Percentiles rank a stretch among this genome's conserved stretches.
These are phyloP conservation scores for Nakazawaea wickerhamii DNA, from an alignment of 805 yeast genomes.

Conservation along the genomic window DNA sequence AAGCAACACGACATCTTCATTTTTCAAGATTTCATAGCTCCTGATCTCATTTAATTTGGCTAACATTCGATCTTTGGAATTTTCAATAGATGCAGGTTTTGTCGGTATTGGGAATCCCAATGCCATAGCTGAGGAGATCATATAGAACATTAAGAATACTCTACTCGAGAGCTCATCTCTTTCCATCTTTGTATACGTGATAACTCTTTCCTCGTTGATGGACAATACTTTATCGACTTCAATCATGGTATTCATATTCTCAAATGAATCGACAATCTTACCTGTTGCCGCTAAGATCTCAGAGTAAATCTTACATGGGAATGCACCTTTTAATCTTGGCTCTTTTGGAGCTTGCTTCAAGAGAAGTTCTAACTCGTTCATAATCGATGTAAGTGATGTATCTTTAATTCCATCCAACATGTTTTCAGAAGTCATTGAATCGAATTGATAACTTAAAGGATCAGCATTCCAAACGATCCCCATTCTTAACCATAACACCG, in stretches of 20 bases:
- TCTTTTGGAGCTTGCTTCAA: slow-evolving; percentile 73
- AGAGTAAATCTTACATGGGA: slow-evolving; percentile 49
- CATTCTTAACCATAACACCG: slow-evolving; percentile 70
- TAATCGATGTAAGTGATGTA: slow-evolving; percentile 38
- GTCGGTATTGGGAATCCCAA: slow-evolving; percentile 75
- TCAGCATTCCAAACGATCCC: slow-evolving; percentile 80
- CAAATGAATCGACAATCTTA: slow-evolving; percentile 66
- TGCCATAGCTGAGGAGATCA: slow-evolving; percentile 69
- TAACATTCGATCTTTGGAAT: slow-evolving; percentile 65
- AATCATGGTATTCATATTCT: slow-evolving; percentile 65
- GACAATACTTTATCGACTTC: slow-evolving; percentile 52
- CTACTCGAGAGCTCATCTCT: slow-evolving; percentile 66
- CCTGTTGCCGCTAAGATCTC: slow-evolving; percentile 51
- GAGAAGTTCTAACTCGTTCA: slow-evolving; percentile 54
- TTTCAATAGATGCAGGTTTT: slow-evolving; percentile 71
- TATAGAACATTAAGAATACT: slow-evolving; percentile 70
- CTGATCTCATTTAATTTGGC: slow-evolving; percentile 60
- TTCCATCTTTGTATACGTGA: slow-evolving; percentile 50
- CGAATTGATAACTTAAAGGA: slow-evolving; percentile 46
- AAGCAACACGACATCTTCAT: slow-evolving; percentile 72
- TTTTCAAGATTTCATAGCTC: slow-evolving; percentile 33
- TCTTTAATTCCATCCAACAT: slow-evolving; percentile 39
- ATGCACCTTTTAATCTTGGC: slow-evolving; percentile 66
- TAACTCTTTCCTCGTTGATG: slow-evolving; percentile 48
- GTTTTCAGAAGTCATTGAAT: slow-evolving; percentile 21